Evolutionary conservation across 495 filamentous ascomycete genomes (phyloP).

Genomic region (Oidiodendron maius): DNA sequence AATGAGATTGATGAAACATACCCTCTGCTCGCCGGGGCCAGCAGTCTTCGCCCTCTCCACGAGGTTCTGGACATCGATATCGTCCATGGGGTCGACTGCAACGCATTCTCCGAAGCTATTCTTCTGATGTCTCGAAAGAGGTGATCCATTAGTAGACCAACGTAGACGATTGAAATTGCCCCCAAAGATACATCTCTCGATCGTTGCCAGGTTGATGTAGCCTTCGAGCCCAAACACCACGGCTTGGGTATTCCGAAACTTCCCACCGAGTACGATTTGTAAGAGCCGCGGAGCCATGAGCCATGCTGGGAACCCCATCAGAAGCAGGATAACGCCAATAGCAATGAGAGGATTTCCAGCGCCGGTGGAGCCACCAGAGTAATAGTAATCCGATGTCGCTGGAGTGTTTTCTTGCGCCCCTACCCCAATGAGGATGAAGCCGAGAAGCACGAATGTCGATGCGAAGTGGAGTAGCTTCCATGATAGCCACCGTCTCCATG

Average conservation of each 20-base stretch:
- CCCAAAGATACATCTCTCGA: constrained; percentile 22
- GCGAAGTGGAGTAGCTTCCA: neutral
- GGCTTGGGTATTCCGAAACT: constrained; percentile 11
- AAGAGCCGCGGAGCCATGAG: neutral
- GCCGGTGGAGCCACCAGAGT: neutral
- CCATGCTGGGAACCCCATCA: neutral
- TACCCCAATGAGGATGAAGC: neutral
- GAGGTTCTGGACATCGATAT: neutral
- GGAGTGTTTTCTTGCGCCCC: no score
- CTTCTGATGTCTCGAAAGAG: neutral
- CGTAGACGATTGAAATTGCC: neutral
- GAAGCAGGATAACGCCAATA: neutral
- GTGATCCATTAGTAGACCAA: neutral
- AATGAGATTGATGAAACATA: no score
- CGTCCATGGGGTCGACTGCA: neutral
- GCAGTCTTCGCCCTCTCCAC: neutral
- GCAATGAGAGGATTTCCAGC: neutral
- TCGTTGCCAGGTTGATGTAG: constrained; percentile 8
- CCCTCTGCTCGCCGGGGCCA: neutral
- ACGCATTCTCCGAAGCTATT: neutral
- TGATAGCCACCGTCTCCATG: no score
- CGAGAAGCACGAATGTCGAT: neutral
- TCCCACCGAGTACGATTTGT: constrained; percentile 12
- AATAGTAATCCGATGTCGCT: neutral
- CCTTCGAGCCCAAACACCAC: constrained; percentile 26